These are phyloP conservation scores for Microstegium vimineum DNA, from an alignment of 176 grass and related monocot species.

Conservation along the genomic window DNA sequence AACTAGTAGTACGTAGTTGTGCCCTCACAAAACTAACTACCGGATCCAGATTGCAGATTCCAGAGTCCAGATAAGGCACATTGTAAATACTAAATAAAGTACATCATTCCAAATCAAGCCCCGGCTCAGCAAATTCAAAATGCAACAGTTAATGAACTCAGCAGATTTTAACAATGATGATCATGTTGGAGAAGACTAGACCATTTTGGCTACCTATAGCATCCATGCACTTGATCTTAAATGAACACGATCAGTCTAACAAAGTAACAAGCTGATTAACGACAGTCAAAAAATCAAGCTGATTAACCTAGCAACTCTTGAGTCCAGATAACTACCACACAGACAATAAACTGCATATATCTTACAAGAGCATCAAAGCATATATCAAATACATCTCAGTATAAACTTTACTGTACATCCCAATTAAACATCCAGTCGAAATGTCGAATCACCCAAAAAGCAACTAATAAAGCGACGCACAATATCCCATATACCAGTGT, in stretches of 20 bases:
- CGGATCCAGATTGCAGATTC: neutral
- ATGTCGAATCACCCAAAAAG: neutral
- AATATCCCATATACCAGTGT: neutral
- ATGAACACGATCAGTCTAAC: neutral
- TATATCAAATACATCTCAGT: neutral
- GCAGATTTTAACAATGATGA: neutral
- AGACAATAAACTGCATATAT: neutral
- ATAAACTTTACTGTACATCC: neutral
- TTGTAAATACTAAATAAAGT: neutral
- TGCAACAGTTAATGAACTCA: neutral
- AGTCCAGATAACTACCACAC: neutral
- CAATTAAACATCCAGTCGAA: neutral
- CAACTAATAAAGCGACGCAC: neutral
- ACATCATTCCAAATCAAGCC: neutral
- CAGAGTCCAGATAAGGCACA: neutral
- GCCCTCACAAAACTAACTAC: neutral
- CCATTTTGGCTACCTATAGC: neutral
- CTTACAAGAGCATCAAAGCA: neutral
- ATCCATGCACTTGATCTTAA: neutral
- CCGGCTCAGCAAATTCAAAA: neutral
- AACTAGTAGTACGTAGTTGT: too few species aligned
- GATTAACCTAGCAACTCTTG: neutral
- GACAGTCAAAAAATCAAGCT: too few species aligned
- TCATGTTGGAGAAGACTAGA: neutral
- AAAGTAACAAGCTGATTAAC: neutral